Evolutionary conservation across 495 filamentous ascomycete species (phyloP).

Genomic region (Aspergillus kassunensis): DNA sequence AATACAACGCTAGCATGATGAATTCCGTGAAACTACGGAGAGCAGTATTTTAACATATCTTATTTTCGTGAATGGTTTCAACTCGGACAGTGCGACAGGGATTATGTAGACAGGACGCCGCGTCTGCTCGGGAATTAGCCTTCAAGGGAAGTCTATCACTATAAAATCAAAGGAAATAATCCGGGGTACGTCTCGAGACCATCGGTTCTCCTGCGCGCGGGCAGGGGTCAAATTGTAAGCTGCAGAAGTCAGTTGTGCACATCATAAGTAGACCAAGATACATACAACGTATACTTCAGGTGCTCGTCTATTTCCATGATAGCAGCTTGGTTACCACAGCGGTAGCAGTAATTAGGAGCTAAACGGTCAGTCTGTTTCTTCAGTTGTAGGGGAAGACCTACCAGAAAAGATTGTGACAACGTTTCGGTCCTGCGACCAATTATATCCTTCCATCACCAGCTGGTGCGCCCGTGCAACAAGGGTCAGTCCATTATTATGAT

Average conservation of each 20-base stretch:
- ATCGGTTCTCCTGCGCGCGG: slow-evolving; percentile 96
- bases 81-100: too few relatives aligned
- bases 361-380: slow-evolving; percentile 4
- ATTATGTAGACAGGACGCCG: too few relatives aligned
- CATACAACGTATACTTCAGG: slow-evolving; percentile 99
- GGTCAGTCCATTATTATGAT: slow-evolving; percentile 98
- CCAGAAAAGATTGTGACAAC: slow-evolving; percentile 99
- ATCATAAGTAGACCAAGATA: too few relatives aligned
- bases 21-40: too few relatives aligned
- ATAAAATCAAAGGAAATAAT: slow-evolving; percentile 86
- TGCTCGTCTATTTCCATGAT: slow-evolving; percentile 99
- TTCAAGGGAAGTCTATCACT: slow-evolving; percentile 33
- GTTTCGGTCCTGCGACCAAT: slow-evolving; percentile 95
- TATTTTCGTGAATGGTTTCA: too few relatives aligned
- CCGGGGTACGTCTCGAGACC: slow-evolving; percentile 95
- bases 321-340: slow-evolving; percentile 97
- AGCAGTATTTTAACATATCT: too few relatives aligned
- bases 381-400: slow-evolving; percentile 35
- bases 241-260: slow-evolving; percentile 32
- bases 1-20: too few relatives aligned
- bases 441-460: slow-evolving; percentile 97
- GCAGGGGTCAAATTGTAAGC: slow-evolving; percentile 99
- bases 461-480: slow-evolving; percentile 93
- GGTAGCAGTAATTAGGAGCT: slow-evolving; percentile 97
- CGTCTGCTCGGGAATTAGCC: slow-evolving; percentile 32